Evolutionary conservation across 352 stramenopile species (phyloP), one percentile per base, ranked within the genome.

Genomic region (Phytophthora megakarya): DNA sequence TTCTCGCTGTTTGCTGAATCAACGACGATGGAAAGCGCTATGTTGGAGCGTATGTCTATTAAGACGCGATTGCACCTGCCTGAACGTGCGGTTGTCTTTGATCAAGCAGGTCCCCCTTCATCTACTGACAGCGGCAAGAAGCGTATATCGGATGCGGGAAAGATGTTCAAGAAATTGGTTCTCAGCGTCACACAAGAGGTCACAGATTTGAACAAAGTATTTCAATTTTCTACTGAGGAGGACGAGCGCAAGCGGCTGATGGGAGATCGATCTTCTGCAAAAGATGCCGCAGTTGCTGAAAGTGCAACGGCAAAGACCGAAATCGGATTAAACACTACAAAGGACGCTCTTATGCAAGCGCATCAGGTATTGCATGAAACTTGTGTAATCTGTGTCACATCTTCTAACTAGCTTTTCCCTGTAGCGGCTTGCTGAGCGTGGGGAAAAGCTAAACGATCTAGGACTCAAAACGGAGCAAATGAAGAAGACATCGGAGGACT

Each of bases 381-480:
- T 8, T 35, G 25, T 21, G 19, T 19, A 19, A 26, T 50, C 15
- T 32, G 49, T 3, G 12, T 62, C 22, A 25, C 1, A 44, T 13
- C 21, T 16, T 25, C 21, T 49, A 40, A 55, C 28, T 61, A 19
- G n/a, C n/a, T 54, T 25, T 51, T 65, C 5, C 47, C 12, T 52
- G 2, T 67, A 94, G 85, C 81, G 86, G 44, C 67, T 94, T 30
- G 75, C 84, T 28, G 75, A 92, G 63, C 84, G 86, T 25, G 86
- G 86, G 12, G 86, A 94, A 15, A 94, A 94, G 50, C 53, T 92
- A 25, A 76, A 78, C 42, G 84, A 92, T 43, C 48, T 92, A 25
- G 81, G 73, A 12, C 75, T 92, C 19, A 94, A 94, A 60, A 92
- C 84, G 9, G 84, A 94, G 66, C 76, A 88, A 53, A 90, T 94